Evolutionary conservation across 169 alveolate species (phyloP).

Genomic region (Perkinsus olseni): DNA sequence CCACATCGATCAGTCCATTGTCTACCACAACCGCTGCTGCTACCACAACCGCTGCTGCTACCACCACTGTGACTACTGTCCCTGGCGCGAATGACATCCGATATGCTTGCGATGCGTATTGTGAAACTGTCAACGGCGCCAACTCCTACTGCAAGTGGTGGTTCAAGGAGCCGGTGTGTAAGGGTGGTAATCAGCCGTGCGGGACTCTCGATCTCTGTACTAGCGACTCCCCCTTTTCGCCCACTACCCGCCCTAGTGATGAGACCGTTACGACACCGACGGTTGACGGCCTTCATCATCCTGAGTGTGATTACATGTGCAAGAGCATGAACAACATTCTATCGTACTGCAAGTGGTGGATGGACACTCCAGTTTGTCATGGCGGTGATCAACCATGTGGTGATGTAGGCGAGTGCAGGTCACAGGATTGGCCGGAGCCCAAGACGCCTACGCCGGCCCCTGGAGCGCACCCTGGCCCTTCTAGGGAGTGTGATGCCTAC

Average conservation of each 20-base stretch:
- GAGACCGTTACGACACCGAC: not conserved
- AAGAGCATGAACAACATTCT: not conserved
- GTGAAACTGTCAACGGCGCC: not conserved
- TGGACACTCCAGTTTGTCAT: not conserved
- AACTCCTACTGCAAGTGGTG: not conserved
- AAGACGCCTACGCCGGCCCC: not conserved
- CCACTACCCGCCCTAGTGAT: not conserved
- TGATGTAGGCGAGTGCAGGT: not conserved
- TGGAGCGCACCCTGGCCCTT: not conserved
- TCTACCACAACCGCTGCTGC: not conserved
- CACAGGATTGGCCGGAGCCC: not conserved
- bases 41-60: not conserved
- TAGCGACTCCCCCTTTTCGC: not conserved
- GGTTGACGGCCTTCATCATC: not conserved
- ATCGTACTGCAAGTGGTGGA: not conserved
- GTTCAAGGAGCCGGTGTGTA: not conserved
- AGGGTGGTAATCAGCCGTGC: not conserved
- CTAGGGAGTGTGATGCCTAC: not conserved
- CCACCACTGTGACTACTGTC: not conserved
- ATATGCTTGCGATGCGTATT: not conserved
- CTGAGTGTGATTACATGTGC: not conserved
- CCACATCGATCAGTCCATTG: not conserved
- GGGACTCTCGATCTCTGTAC: not conserved
- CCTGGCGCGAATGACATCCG: not conserved
- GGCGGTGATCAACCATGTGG: not conserved